Evolutionary conservation across 2,329 filamentous ascomycete genomes (phyloP).

Genomic region (Chaetomiaceae sp.): DNA sequence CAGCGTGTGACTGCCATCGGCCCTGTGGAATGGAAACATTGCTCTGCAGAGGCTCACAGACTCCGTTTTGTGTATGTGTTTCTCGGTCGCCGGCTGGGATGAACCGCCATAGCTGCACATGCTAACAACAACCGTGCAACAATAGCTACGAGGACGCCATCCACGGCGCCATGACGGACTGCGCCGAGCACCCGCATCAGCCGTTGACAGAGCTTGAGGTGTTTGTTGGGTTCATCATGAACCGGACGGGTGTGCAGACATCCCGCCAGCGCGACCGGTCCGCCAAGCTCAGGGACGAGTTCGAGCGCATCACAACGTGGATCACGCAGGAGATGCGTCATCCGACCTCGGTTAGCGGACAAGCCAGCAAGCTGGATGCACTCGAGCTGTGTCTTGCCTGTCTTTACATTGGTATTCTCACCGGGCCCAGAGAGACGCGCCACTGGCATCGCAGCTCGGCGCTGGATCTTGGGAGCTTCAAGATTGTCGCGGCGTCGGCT

Average conservation of each 20-base stretch:
- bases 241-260: conserved; percentile 43
- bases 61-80: conserved; percentile 42
- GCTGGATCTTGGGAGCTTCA: conserved; percentile 27
- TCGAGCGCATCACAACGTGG: conserved; percentile 40
- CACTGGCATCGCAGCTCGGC: neutral
- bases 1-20: conserved; percentile 27
- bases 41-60: conserved; percentile 34
- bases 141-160: conserved; percentile 45
- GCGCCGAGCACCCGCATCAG: conserved; percentile 39
- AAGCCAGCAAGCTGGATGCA: conserved; percentile 10
- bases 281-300: conserved; percentile 46
- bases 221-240: conserved; percentile 51
- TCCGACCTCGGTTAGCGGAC: neutral
- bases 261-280: conserved; percentile 47
- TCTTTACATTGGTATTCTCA: conserved; percentile 17
- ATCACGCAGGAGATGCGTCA: conserved; percentile 24
- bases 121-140: too few relatives aligned
- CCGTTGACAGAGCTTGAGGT: conserved; percentile 46
- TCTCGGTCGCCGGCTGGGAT: neutral
- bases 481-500: conserved; percentile 27
- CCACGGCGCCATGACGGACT: conserved; percentile 36
- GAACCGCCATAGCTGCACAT: too few relatives aligned
- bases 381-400: conserved; percentile 31
- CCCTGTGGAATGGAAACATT: conserved; percentile 30
- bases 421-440: neutral